Base-by-base conservation (phyloP, 148 eudicot genomes). In the Vaccinium myrtillus region DNA sequence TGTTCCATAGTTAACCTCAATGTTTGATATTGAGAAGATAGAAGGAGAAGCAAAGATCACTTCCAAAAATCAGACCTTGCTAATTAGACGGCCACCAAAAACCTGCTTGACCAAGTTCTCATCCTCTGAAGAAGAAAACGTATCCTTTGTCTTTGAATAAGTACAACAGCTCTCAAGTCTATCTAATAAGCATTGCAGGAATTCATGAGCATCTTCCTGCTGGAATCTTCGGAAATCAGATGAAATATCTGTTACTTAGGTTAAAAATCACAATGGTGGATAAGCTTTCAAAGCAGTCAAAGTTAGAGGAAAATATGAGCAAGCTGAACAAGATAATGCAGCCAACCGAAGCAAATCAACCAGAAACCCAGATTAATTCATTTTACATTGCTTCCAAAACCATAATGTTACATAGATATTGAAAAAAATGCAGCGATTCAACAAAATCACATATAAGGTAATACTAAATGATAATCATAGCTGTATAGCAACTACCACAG, bases 151-250 rank as follows among this genome's bases (percentile, higher is more conserved):
- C 79, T 83, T 86, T 49, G 83, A 88, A 69, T 87, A 81, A 30
- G 71, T 82, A 89, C 92, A 90, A 84, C 89, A 91, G 69, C 81
- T 88, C 78, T 96, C 97, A 82, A 93, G 94, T 84, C 90, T 96
- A 87, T 94, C 98, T 77, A 94, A 85, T 54, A 96, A 90, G 86
- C 95, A 93, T 79, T 92, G 98, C 82, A 96, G 87, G 88, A 93
- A 94, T 82, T 94, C 98, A 85, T 96, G 99, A 63, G 99, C 99
- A 92, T 96, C 99, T 85, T 96, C 99, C 87, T 96, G 99, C 86
- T 93, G 94, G 84, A 83, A 92, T 86, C 94, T 90, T 58, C 78
- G 91, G 46, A 96, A 96, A 82, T 53, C 73, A 18, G 94, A 92
- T 39, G 98, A 94, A 80, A 96, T 86, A 77, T 93, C 99, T 96